Percentiles rank a stretch among this genome's conserved stretches.
Evolutionary conservation across 306 rosid genomes (phyloP).

Genomic region (Dryas octopetala): DNA sequence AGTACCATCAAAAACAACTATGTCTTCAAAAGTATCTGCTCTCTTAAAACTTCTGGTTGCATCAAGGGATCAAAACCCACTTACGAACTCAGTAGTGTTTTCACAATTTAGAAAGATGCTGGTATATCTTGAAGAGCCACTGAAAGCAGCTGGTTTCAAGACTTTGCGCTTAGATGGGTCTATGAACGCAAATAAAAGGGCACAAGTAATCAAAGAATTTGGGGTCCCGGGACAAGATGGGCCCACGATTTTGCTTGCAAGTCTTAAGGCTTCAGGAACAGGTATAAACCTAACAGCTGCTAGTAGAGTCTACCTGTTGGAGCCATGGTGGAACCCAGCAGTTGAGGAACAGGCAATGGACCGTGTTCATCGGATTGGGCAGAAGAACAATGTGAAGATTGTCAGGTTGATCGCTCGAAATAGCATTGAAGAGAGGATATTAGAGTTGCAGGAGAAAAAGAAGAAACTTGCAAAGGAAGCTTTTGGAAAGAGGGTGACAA

Average conservation of each 20-base stretch:
- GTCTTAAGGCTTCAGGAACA: slow-evolving; percentile 72
- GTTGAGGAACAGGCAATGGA: slow-evolving; percentile 94
- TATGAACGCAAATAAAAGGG: slow-evolving; percentile 65
- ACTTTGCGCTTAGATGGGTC: slow-evolving; percentile 64
- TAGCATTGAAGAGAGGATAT: slow-evolving; percentile 66
- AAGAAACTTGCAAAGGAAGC: slow-evolving; percentile 46
- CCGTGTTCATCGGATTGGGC: slow-evolving; percentile 82
- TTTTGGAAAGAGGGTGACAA: slow-evolving; percentile 30
- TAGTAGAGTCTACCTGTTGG: slow-evolving; percentile 69
- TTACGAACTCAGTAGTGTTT: slow-evolving; percentile 67
- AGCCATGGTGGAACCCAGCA: slow-evolving; percentile 95
- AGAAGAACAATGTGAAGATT: slow-evolving; percentile 66
- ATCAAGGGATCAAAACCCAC: slow-evolving; percentile 50
- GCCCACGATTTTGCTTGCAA: slow-evolving; percentile 71
- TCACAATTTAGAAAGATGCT: slow-evolving; percentile 79
- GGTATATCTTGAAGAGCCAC: slow-evolving; percentile 52
- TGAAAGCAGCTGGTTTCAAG: slow-evolving; percentile 72
- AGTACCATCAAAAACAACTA: slow-evolving; percentile 13
- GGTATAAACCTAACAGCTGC: slow-evolving; percentile 85
- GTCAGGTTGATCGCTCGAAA: slow-evolving; percentile 64
- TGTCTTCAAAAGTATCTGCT: slow-evolving; percentile 60
- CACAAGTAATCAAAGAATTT: slow-evolving; percentile 59
- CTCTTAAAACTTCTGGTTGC: slow-evolving; percentile 60
- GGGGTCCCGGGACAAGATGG: slow-evolving; percentile 27
- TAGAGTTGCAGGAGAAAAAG: slow-evolving; percentile 64